These are phyloP conservation scores for Solanum bulbocastanum DNA, from an alignment of 257 asterid species.

Conservation along the genomic window DNA sequence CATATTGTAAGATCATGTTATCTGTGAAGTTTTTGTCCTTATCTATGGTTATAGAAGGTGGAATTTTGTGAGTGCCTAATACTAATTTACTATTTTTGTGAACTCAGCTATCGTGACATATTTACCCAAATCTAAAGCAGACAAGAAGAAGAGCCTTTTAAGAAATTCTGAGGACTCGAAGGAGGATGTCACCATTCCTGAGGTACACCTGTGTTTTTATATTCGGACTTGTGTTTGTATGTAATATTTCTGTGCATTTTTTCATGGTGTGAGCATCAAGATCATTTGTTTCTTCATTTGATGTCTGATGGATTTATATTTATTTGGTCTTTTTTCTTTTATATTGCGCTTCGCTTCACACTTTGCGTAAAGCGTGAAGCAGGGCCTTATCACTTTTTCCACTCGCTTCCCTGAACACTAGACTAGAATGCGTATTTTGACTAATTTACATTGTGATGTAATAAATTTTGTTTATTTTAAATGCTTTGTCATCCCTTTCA, in stretches of 20 bases:
- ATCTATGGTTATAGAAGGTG: neutral
- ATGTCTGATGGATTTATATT: neutral
- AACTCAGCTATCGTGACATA: slow-evolving; percentile 64
- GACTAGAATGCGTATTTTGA: neutral
- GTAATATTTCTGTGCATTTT: neutral
- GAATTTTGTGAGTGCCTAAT: neutral
- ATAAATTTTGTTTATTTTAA: neutral
- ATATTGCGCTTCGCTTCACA: neutral
- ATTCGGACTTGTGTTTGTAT: neutral
- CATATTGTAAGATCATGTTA: slow-evolving; percentile 46
- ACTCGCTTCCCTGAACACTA: neutral
- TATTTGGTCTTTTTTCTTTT: too few species aligned
- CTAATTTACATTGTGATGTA: neutral
- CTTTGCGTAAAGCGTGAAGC: neutral
- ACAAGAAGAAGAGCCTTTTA: slow-evolving; percentile 75
- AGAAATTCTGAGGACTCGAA: slow-evolving; percentile 39
- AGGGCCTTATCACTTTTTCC: neutral
- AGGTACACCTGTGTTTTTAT: neutral
- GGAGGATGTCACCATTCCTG: slow-evolving; percentile 15
- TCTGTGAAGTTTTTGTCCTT: neutral
- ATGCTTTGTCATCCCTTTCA: neutral
- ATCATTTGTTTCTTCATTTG: neutral
- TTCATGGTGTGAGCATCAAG: neutral
- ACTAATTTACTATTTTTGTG: neutral
- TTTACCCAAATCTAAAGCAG: slow-evolving; percentile 71